Evolutionary conservation across 495 filamentous ascomycete genomes (phyloP), one percentile per base, ranked within the genome.

Genomic region (Parathielavia appendiculata): DNA sequence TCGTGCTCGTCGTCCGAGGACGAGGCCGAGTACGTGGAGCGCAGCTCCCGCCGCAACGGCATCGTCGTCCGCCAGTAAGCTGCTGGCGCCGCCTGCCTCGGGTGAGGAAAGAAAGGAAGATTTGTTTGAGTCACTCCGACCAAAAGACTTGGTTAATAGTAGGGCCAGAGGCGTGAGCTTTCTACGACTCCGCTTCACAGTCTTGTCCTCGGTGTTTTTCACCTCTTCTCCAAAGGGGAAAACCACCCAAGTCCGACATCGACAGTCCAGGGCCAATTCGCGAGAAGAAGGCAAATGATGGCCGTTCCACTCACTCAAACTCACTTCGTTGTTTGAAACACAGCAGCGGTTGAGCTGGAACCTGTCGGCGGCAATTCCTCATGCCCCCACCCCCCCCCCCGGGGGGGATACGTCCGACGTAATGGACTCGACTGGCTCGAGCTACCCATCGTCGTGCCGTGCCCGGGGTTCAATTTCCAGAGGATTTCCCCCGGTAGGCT

Each of bases 1-100:
- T 82, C 79, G 3, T 84, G 80, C 70, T 84, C 75, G 65, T 75
- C 70, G 36, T 79, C 77, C 22, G 73, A 76, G 44, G 87, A 88
- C 46, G 81, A 81, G 62, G 80, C 81, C 55, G 83, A 86, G 61
- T 82, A 85, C 70, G 84, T 80, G 60, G 62, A 67, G 56, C 64
- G 65, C 61, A 70, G 70, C 64, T 82, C 83, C 58, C 80, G 89
- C 66, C 83, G 89, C 67, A 83, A 92, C 73, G 89, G 88, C 62
- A 83, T 93, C 60, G 84, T 91, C 66, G 83, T 92, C 57, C 81
- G 86, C 63, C 62, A 69, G 54, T 77, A 57, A 70, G 53, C 60
- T 56, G 62, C 62, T 50, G 40, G 36, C 47, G 35, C 58, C n/a
- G n/a, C 57, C 23, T 51, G 52, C 62, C 64, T 66, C 63, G 69